Percentiles rank a stretch among this genome's conserved stretches.
Evolutionary conservation across 768 basidiomycete species (phyloP).

Genomic region (Boletus huronensis): DNA sequence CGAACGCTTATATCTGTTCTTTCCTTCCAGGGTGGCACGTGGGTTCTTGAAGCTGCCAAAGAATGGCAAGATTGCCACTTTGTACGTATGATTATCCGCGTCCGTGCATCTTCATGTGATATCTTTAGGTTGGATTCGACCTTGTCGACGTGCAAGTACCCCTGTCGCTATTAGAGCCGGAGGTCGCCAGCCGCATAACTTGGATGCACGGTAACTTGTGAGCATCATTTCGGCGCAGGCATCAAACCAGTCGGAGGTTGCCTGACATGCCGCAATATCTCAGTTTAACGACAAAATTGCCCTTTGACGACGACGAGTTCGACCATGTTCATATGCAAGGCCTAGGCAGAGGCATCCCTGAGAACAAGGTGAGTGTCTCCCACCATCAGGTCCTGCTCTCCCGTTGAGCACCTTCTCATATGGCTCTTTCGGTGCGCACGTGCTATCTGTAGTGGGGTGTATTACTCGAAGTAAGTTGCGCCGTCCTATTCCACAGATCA

Average conservation of each 20-base stretch:
- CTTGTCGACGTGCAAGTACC: slow-evolving; percentile 73
- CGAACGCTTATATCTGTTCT: background rate
- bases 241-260: background rate
- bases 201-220: slow-evolving; percentile 83
- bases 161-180: slow-evolving; percentile 45
- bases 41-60: slow-evolving; percentile 71
- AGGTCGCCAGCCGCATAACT: slow-evolving; percentile 53
- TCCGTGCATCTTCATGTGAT: slow-evolving; percentile 1
- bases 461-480: slow-evolving; percentile 53
- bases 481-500: background rate
- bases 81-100: slow-evolving; percentile 38
- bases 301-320: slow-evolving; percentile 80
- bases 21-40: slow-evolving; percentile 53
- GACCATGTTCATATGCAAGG: slow-evolving; percentile 73
- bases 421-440: background rate
- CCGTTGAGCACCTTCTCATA: slow-evolving; percentile 2
- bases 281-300: slow-evolving; percentile 71
- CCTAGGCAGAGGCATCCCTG: slow-evolving; percentile 66
- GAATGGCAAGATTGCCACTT: slow-evolving; percentile 65
- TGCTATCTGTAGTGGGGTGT: slow-evolving; percentile 52
- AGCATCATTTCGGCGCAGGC: slow-evolving; percentile 18
- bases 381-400: background rate
- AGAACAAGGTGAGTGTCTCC: slow-evolving; percentile 54
- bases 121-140: slow-evolving; percentile 69
- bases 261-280: background rate